These are phyloP conservation scores for Scalesia atractyloides DNA, from an alignment of 129 eudicot species.

Conservation along the genomic window DNA sequence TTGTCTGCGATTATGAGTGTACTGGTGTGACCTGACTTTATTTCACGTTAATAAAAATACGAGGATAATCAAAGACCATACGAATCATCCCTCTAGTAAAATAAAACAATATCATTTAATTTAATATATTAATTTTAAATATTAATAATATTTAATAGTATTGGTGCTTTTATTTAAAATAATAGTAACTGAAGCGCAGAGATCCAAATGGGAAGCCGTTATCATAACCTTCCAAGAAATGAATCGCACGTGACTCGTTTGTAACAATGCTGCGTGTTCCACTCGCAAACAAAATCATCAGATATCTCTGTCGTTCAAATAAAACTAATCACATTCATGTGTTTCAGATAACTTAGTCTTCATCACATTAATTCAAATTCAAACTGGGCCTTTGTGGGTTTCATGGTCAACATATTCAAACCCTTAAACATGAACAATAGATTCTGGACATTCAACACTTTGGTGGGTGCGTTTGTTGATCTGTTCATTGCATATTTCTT, in stretches of 20 bases:
- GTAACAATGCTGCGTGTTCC: conserved; percentile 35
- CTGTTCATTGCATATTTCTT: conserved; percentile 76
- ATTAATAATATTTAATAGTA: too few relatives aligned
- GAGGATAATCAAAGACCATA: too few relatives aligned
- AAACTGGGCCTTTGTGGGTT: too few relatives aligned
- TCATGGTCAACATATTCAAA: background rate
- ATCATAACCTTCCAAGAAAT: background rate
- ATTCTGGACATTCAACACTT: conserved; percentile 66
- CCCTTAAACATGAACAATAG: conserved; percentile 55
- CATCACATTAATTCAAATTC: background rate
- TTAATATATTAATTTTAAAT: too few relatives aligned
- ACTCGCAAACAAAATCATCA: conserved; percentile 32
- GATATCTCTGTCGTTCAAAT: background rate
- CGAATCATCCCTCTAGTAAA: too few relatives aligned
- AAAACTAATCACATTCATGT: background rate
- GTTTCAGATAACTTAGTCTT: background rate
- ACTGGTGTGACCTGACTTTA: too few relatives aligned
- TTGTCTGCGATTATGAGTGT: too few relatives aligned
- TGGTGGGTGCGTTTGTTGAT: conserved; percentile 85
- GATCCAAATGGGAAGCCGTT: background rate
- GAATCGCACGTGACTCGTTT: conserved; percentile 35
- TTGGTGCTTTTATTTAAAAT: too few relatives aligned
- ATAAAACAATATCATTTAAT: too few relatives aligned
- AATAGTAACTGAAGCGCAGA: too few relatives aligned
- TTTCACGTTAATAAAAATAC: too few relatives aligned